Base-by-base conservation (phyloP, 371 early-diverging fungal species). In the Mortierella sp. region DNA sequence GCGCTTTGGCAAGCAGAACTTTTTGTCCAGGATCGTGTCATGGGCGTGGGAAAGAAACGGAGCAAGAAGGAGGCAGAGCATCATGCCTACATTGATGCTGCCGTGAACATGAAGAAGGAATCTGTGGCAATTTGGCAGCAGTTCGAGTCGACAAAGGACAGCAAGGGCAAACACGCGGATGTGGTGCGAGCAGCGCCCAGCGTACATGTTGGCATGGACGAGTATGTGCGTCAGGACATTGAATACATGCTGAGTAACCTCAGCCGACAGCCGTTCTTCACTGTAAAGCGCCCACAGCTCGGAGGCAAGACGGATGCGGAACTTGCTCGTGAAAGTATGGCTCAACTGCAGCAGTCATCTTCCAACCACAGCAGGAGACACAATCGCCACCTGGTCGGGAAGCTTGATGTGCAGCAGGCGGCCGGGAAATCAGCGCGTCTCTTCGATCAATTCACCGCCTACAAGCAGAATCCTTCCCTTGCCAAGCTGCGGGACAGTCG, bases 1-100 rank as follows among this genome's bases (percentile, higher is more conserved):
- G 79, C 70, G 9, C 50, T 69, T 6, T 80, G 81, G 81, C 72
- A 79, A 23, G 73, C 75, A 6, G 70, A 76, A 21, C 27, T 80
- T 26, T 60, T 65, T 30, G 67, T 79, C n/a, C 64, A 70, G 58
- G 70, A 70, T 55, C 49, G 50, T 15, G 54, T 60, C 32, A 56
- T 79, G 48, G 81, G 81, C 27, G 53, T 55, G 19, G 79, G 75
- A 47, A 69, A 70, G 51, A 72, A 70, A 58, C 56, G 75, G 19
- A 75, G 63, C 62, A 80, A 80, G 58, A 72, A 70, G 46, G 81
- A 80, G 8, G 79, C 81, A 3, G 79, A 80, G 41, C 58, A 62
- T 15, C 49, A 53, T 11, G 73, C 81, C 19, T 80, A 79, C 53
- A 42, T 80, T 19, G 70, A 79, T 53, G 68, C 79, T 4, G 81